Conservation (phyloP, 768 basidiomycete species). For the Cystofilobasidium bisporidii region DNA sequence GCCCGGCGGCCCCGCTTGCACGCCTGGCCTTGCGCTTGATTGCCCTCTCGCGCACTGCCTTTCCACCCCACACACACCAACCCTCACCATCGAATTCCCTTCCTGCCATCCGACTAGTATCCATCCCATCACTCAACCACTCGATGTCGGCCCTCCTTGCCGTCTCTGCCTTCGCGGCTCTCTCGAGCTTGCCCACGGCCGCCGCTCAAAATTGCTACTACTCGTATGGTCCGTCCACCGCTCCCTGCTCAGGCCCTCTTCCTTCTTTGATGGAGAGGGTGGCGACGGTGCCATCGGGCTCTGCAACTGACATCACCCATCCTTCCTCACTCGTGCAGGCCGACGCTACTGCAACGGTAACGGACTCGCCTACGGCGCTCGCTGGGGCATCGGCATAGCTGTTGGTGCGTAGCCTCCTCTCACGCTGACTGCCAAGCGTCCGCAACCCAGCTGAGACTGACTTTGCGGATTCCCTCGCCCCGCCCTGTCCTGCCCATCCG, state of each 20-base stretch:
- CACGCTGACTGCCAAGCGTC: no score
- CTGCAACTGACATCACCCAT: no score
- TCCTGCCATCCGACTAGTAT: background rate
- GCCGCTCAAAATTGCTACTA: background rate
- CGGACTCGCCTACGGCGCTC: constrained; percentile 34
- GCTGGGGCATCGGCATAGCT: constrained; percentile 38
- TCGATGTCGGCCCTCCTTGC: background rate
- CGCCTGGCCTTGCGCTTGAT: no score
- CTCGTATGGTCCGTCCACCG: background rate
- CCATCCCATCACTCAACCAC: background rate
- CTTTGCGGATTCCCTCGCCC: background rate
- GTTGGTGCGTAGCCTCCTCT: constrained; percentile 27
- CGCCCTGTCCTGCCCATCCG: background rate
- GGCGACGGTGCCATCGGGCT: no score
- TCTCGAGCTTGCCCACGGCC: background rate
- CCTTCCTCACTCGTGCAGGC: no score
- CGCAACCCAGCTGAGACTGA: background rate
- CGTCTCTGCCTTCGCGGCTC: background rate
- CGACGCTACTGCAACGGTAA: constrained; percentile 32
- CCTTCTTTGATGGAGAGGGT: no score
- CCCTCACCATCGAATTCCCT: no score
- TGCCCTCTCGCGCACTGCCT: no score
- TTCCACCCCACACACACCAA: no score
- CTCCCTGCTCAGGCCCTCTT: no score
- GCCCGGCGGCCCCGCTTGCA: no score